Evolutionary conservation across 495 filamentous ascomycete species (phyloP), one percentile per base, ranked within the genome.

Genomic region (Antarctomyces pellizariae): DNA sequence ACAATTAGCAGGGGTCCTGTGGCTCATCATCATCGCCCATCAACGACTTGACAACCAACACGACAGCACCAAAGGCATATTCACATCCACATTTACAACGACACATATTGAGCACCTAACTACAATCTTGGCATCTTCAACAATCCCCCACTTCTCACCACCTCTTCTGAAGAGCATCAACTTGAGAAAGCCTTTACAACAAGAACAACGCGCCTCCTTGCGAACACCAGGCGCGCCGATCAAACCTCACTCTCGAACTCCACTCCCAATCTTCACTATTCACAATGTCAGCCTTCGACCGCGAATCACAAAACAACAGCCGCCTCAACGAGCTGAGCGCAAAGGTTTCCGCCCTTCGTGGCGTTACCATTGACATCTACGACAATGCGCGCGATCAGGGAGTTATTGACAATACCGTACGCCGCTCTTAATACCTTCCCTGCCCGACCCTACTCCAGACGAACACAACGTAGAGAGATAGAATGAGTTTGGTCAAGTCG

Each of bases 281-380:
- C 24, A 42, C 26, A 18, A 93, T 93, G 84, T 82, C 80, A 17
- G 69, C 82, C 36, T 97, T 89, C 56, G 80, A 91, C 56, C 77
- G 84, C 45, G 84, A 97, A 48, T 59, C 63, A 49, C 86, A 97
- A 53, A 97, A 97, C 54, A 91, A 92, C 53, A 71, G 77, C 41
- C 82, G 86, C 45, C 74, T 97, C 26, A 71, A 80, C 39, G 82
- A 89, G 41, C 72, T 97, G 13, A 71, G 76, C 9, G 59, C 62
- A 14, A 97, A 97, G 49, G 79, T 93, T 16, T 76, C 76, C 23
- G 78, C 80, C 18, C 63, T 97, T 28, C 82, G 83, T 41, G 71
- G 71, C 37, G 80, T 97, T n/a, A 97, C 86, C n/a, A 68, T 93
- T 23, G 78, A 95, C 53, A 97, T 97, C 45, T 90, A 93, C 54